Percentiles rank a stretch among this genome's conserved stretches.
Evolutionary conservation across 2,329 filamentous ascomycete genomes (phyloP).

Genomic region (Aspergillus intermedius): DNA sequence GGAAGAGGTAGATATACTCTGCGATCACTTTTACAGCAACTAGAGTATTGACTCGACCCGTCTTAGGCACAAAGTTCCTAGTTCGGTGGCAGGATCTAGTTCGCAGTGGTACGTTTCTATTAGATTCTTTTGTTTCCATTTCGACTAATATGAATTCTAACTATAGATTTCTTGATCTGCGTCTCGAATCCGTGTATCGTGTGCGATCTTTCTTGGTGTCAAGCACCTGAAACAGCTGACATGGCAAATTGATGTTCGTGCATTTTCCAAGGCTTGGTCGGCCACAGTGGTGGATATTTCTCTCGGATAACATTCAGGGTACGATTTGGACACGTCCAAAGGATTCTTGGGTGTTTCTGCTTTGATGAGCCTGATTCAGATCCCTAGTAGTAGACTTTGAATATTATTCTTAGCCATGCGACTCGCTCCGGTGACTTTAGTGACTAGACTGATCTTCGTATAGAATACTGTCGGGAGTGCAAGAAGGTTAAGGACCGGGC

Average conservation of each 20-base stretch:
- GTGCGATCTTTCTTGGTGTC: neutral
- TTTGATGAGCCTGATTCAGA: neutral
- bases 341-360: neutral
- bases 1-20: slow-evolving; percentile 17
- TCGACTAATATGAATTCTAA: neutral
- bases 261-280: neutral
- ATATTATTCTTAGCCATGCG: neutral
- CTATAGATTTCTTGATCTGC: neutral
- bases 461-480: too few species aligned
- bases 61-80: slow-evolving; percentile 2
- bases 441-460: too few species aligned
- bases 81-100: neutral
- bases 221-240: neutral
- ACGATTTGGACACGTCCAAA: neutral
- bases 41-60: neutral
- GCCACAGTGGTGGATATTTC: neutral
- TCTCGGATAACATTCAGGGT: neutral
- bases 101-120: slow-evolving; percentile 1
- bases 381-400: neutral
- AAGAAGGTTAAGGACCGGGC: slow-evolving; percentile 21
- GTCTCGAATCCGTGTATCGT: neutral
- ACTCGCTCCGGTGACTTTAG: neutral
- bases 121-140: neutral
- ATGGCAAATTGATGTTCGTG: neutral
- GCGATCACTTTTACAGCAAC: neutral